Percentiles rank a stretch among this genome's conserved stretches.
Conservation (phyloP, 2,329 filamentous ascomycete species). For the Fusarium sp. region DNA sequence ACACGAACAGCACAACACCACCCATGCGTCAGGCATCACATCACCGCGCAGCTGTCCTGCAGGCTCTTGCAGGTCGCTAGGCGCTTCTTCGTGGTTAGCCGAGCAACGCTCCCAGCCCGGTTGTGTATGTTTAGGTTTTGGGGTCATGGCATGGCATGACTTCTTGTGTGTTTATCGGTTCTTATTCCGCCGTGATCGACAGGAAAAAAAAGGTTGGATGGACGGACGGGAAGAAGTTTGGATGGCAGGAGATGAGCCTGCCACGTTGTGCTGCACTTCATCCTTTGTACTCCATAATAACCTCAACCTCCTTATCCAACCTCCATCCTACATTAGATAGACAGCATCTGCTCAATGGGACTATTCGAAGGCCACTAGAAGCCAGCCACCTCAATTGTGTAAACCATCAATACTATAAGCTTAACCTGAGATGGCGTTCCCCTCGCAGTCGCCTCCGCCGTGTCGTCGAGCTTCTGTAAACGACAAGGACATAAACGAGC, state of each 20-base stretch:
- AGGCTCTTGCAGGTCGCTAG: slow-evolving; percentile 20
- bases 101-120: slow-evolving; percentile 8
- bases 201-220: slow-evolving; percentile 11
- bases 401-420: neutral
- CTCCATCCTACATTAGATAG: slow-evolving; percentile 11
- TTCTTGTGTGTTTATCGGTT: neutral
- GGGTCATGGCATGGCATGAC: slow-evolving; percentile 19
- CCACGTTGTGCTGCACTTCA: slow-evolving; percentile 18
- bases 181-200: slow-evolving; percentile 8
- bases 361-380: neutral
- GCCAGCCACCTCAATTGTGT: slow-evolving; percentile 15
- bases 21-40: slow-evolving; percentile 29
- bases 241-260: slow-evolving; percentile 5
- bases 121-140: neutral
- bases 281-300: neutral
- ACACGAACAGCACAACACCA: slow-evolving; percentile 35
- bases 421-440: neutral
- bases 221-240: neutral
- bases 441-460: neutral
- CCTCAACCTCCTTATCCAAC: slow-evolving; percentile 21
- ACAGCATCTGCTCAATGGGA: neutral
- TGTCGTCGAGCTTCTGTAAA: neutral
- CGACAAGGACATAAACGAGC: slow-evolving; percentile 6
- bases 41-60: slow-evolving; percentile 35
- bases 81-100: slow-evolving; percentile 22